These are phyloP conservation scores for Elsinoe fawcettii DNA, from an alignment of 2,329 filamentous ascomycete genomes.

Conservation along the genomic window DNA sequence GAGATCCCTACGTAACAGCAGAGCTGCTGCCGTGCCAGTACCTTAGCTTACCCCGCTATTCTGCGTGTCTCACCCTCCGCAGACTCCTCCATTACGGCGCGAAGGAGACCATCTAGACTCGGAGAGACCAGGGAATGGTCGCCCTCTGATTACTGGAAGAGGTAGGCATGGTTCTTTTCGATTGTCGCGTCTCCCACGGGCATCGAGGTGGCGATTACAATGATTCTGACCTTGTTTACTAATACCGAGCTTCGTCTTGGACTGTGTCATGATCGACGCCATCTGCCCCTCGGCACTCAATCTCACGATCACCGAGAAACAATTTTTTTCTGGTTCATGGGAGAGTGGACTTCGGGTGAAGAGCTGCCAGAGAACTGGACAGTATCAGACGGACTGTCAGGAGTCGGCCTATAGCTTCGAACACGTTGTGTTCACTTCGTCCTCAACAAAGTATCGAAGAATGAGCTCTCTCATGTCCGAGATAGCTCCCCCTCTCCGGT, in stretches of 20 bases:
- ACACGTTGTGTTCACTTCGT: no score
- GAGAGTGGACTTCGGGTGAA: not conserved
- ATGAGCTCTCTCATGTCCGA: not conserved
- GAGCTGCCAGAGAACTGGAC: not conserved
- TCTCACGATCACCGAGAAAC: conserved; percentile 11
- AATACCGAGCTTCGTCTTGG: not conserved
- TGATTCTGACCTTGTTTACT: not conserved
- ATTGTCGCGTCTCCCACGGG: not conserved
- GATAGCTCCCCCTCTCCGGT: not conserved
- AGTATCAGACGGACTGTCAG: no score
- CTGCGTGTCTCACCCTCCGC: not conserved
- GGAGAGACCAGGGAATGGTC: not conserved
- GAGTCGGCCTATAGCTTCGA: no score
- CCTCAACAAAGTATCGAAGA: not conserved
- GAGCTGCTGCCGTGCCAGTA: not conserved
- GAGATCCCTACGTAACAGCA: not conserved
- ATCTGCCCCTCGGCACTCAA: not conserved
- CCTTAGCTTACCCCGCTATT: conserved; percentile 7
- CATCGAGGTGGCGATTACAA: not conserved
- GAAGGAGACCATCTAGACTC: conserved; percentile 1
- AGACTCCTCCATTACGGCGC: not conserved
- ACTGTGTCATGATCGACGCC: conserved; percentile 1
- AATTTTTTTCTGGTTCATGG: not conserved
- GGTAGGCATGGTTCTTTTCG: not conserved
- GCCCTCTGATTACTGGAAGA: not conserved